Evolutionary conservation across 257 asterid species (phyloP).

Genomic region (Vinca minor): DNA sequence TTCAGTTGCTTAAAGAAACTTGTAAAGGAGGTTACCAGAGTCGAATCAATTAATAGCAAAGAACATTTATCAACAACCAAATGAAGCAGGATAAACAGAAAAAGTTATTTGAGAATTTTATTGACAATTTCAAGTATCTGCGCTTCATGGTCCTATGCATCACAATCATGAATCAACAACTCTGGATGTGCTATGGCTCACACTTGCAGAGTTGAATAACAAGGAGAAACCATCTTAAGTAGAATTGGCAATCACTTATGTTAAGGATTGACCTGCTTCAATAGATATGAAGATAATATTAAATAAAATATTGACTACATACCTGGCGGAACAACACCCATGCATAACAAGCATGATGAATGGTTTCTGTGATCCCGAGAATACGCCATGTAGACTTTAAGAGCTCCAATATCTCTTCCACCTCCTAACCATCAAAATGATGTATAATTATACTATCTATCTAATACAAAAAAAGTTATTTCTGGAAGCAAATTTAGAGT

Average conservation of each 20-base stretch:
- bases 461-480: not conserved
- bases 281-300: not conserved
- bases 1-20: not conserved
- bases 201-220: too few relatives aligned
- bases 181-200: not conserved
- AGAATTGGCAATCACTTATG: not conserved
- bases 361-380: conserved; percentile 90
- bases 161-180: not conserved
- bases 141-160: not conserved
- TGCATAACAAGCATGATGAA: conserved; percentile 84
- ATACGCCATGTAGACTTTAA: conserved; percentile 88
- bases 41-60: not conserved
- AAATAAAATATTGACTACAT: conserved; percentile 8
- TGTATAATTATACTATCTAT: not conserved
- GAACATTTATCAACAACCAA: not conserved
- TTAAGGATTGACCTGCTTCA: not conserved
- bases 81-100: not conserved
- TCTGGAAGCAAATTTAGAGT: conserved; percentile 2
- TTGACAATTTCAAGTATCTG: not conserved
- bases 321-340: conserved; percentile 98
- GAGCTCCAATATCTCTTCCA: conserved; percentile 98
- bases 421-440: conserved; percentile 53
- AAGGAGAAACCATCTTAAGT: not conserved
- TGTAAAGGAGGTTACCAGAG: not conserved
- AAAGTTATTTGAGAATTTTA: not conserved